Conservation (phyloP, 441 rosid species). For the Raphanus hybrid region DNA sequence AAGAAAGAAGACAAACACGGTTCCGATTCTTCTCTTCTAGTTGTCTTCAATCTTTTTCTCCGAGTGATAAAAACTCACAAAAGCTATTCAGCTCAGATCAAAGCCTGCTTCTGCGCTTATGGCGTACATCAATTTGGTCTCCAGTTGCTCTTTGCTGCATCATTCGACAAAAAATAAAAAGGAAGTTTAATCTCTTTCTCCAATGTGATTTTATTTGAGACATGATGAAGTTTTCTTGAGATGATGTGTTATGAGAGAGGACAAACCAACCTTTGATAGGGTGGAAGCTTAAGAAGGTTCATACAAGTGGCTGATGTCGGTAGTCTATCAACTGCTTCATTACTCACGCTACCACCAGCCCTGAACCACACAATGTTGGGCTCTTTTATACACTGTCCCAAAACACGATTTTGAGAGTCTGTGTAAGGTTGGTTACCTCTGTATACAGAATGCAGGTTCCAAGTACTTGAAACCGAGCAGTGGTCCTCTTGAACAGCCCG, state of each 20-base stretch:
- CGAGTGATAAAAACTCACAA: not conserved
- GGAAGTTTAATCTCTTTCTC: constrained; percentile 18
- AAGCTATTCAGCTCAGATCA: constrained; percentile 78
- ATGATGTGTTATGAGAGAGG: constrained; percentile 9
- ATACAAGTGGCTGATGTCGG: constrained; percentile 97
- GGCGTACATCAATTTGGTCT: constrained; percentile 81
- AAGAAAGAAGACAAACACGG: not conserved
- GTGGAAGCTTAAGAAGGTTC: constrained; percentile 99
- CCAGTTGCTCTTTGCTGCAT: constrained; percentile 92
- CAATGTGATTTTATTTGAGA: not conserved
- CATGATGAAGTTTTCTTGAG: not conserved
- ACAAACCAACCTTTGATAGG: constrained; percentile 81
- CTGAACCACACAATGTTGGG: constrained; percentile 41
- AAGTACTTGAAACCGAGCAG: constrained; percentile 88
- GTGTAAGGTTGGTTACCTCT: constrained; percentile 58
- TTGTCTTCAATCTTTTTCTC: not conserved
- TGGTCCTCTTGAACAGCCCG: constrained; percentile 98
- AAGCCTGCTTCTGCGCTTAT: constrained; percentile 98
- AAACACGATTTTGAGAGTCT: not conserved
- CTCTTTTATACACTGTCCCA: constrained; percentile 9
- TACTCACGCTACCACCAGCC: constrained; percentile 78
- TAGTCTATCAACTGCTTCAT: constrained; percentile 84
- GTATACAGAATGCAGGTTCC: constrained; percentile 93
- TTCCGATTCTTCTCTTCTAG: not conserved
- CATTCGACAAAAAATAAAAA: constrained; percentile 6